A percentile compares a stretch with the other conserved stretches of the same genome.
These are phyloP conservation scores for Fusarium liriodendri DNA, from an alignment of 2,329 filamentous ascomycete genomes.

Conservation along the genomic window DNA sequence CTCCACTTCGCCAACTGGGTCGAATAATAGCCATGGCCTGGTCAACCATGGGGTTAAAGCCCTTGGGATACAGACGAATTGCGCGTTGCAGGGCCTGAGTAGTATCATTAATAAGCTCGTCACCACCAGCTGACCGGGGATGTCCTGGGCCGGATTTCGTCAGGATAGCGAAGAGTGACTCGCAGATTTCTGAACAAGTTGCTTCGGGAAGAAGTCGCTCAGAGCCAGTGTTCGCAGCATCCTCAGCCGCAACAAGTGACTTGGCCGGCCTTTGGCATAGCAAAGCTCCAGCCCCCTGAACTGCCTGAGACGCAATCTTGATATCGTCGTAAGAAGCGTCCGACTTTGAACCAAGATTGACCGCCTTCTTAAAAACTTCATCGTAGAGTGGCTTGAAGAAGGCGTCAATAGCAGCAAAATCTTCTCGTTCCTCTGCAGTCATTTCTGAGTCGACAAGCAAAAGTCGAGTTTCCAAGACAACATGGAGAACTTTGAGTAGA, in stretches of 20 bases:
- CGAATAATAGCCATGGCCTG: constrained; percentile 44
- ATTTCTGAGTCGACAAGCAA: constrained; percentile 51
- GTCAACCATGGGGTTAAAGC: constrained; percentile 49
- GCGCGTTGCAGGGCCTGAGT: constrained; percentile 55
- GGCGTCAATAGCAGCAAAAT: constrained; percentile 50
- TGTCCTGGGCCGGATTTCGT: constrained; percentile 36
- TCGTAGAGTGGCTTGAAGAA: constrained; percentile 57
- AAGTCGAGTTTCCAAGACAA: constrained; percentile 60
- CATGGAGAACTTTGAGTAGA: constrained; percentile 62
- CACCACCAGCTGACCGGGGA: constrained; percentile 39
- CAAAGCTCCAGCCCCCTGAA: constrained; percentile 59
- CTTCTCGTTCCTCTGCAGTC: constrained; percentile 50
- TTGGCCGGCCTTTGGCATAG: constrained; percentile 53
- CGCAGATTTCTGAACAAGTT: constrained; percentile 53
- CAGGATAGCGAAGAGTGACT: constrained; percentile 48
- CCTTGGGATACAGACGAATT: constrained; percentile 49
- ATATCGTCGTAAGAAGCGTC: constrained; percentile 52
- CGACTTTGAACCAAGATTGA: constrained; percentile 46
- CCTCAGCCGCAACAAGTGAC: constrained; percentile 9
- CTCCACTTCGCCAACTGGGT: constrained; percentile 32
- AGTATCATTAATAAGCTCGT: constrained; percentile 55
- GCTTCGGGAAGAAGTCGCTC: constrained; percentile 49
- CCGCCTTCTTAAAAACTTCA: constrained; percentile 55
- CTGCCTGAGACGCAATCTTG: constrained; percentile 56
- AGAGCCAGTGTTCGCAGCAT: neutral